Base-by-base conservation (phyloP, 176 grass and related monocot species). In the Zea luxurians region DNA sequence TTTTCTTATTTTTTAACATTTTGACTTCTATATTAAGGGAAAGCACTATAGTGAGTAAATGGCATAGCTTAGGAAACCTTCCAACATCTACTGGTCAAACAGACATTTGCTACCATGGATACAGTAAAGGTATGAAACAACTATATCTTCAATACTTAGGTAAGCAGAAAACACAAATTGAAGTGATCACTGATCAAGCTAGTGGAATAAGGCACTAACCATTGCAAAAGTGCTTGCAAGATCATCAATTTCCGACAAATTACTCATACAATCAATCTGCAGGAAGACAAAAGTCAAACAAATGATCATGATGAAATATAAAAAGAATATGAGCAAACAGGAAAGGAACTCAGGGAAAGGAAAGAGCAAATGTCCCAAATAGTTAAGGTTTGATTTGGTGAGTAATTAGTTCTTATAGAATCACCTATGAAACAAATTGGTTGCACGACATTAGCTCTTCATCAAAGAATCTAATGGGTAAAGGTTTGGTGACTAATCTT, bases 151-250 rank as follows among this genome's bases (percentile, higher is more conserved):
- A 17, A 69, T 70, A 17, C 17, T 42, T 67, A 41, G 21, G 27
- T 43, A 72, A 66, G 64, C 4, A 65, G 13, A 83, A 73, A 0
- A 41, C 3, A 64, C n/a, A 36, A 78, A 83, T 16, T 60, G 42
- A 71, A 66, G 58, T 54, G 36, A 18, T 73, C 48, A 61, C 34
- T 70, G 20, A 18, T 73, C 48, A 37, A 61, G 49, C 3, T 70
- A 59, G 10, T 61, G 86, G 21, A 50, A 52, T 34, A 66, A 71
- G 53, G 48, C 50, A 61, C 84, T 65, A 88, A 97, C 95, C 95
- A 94, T 97, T 46, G 85, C 87, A 78, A 97, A 97, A 50, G 95
- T 97, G 80, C 83, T 97, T 66, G 91, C 76, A 74, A 97, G 91
- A 83, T 97, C 95, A 80, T 97, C 95, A 73, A 90, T 88, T 82